Evolutionary conservation across 495 filamentous ascomycete species (phyloP).

Genomic region (Aspergillus coremiiformis): DNA sequence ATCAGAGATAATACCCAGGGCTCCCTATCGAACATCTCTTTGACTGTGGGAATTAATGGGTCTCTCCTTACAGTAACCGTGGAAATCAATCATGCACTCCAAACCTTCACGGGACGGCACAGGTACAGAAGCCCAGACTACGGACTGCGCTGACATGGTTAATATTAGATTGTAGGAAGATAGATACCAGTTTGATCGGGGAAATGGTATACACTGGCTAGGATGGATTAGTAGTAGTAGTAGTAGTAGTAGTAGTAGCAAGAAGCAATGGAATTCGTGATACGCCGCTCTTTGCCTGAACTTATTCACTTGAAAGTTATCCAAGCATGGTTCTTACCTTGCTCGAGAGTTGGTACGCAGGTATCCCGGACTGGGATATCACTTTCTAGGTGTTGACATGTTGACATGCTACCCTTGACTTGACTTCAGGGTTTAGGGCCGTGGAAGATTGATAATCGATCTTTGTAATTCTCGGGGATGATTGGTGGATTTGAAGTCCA

Average conservation of each 20-base stretch:
- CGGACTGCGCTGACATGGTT: not conserved
- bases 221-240: no score
- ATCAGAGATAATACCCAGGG: not conserved
- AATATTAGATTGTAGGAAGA: not conserved
- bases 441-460: not conserved
- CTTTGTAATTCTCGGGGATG: not conserved
- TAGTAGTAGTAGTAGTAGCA: no score
- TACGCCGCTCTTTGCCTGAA: not conserved
- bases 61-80: conserved; percentile 35
- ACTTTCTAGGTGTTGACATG: not conserved
- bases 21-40: no score
- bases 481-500: not conserved
- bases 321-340: not conserved
- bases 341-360: not conserved
- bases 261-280: not conserved
- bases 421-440: not conserved
- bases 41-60: not conserved
- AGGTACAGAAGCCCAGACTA: conserved; percentile 19
- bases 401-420: not conserved
- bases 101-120: conserved; percentile 46
- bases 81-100: conserved; percentile 32
- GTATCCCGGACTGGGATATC: not conserved
- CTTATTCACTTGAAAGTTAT: not conserved
- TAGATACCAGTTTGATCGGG: not conserved
- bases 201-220: not conserved